These are phyloP conservation scores for Clohesyomyces aquaticus DNA, from an alignment of 495 filamentous ascomycete genomes.

Conservation along the genomic window DNA sequence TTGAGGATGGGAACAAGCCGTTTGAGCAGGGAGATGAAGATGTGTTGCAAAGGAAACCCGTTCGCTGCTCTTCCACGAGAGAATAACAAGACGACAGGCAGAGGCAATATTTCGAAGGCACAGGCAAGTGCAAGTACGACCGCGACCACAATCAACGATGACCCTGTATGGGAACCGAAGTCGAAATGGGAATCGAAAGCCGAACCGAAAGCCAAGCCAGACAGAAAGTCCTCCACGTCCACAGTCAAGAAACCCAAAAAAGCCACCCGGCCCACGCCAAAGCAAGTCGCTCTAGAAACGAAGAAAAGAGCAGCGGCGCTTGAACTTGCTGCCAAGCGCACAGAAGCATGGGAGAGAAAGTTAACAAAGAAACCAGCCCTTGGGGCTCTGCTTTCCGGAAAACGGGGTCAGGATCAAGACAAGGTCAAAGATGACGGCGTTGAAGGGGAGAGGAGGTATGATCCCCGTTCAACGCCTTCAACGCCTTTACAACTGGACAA, in stretches of 20 bases:
- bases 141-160: background rate
- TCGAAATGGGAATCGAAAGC: background rate
- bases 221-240: background rate
- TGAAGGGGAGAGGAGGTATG: too few relatives aligned
- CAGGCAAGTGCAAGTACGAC: too few relatives aligned
- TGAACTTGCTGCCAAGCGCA: background rate
- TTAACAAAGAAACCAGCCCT: background rate
- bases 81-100: too few relatives aligned
- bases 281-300: background rate
- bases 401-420: slow-evolving; percentile 3
- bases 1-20: too few relatives aligned
- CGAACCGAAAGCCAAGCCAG: background rate
- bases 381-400: background rate
- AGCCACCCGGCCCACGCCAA: background rate
- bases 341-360: background rate
- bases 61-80: too few relatives aligned
- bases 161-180: background rate
- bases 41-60: too few relatives aligned
- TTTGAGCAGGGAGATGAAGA: too few relatives aligned
- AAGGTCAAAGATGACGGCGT: too few relatives aligned
- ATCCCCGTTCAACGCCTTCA: too few relatives aligned
- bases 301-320: background rate
- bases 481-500: slow-evolving; percentile 1
- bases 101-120: too few relatives aligned
- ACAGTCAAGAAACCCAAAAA: background rate